These are phyloP conservation scores for Phylloporus sp. DNA, from an alignment of 768 basidiomycete species.

Conservation along the genomic window DNA sequence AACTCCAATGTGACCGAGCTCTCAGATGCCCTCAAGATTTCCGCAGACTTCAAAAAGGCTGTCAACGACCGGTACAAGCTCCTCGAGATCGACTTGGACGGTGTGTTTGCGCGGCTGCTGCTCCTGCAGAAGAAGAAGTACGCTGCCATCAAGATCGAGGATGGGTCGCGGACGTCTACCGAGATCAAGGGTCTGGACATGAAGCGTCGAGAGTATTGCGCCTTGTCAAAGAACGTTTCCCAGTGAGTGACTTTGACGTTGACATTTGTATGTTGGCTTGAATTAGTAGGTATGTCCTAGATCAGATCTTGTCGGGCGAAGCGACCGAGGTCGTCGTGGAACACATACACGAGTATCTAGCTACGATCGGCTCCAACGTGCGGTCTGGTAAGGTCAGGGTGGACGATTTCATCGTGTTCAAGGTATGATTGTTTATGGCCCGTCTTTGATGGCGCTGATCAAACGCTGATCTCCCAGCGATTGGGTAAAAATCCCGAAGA, in stretches of 20 bases:
- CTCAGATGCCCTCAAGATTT: conserved; percentile 85
- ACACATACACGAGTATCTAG: conserved; percentile 88
- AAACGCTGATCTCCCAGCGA: conserved; percentile 47
- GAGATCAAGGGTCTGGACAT: conserved; percentile 98
- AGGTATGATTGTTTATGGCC: conserved; percentile 45
- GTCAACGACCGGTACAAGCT: conserved; percentile 95
- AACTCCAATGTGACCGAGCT: conserved; percentile 92
- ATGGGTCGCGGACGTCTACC: conserved; percentile 66
- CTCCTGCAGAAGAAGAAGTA: conserved; percentile 99
- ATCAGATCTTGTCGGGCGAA: conserved; percentile 88
- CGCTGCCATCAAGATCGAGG: conserved; percentile 92
- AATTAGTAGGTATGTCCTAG: conserved; percentile 71
- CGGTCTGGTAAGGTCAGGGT: conserved; percentile 70
- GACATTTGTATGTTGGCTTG: neutral
- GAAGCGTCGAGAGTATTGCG: conserved; percentile 96
- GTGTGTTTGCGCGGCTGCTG: conserved; percentile 86
- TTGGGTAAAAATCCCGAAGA: conserved; percentile 96
- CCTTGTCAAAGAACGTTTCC: conserved; percentile 86
- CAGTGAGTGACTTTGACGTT: conserved; percentile 51
- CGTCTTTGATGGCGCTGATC: neutral
- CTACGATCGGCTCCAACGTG: conserved; percentile 69
- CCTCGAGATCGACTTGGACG: conserved; percentile 95
- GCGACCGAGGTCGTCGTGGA: conserved; percentile 85
- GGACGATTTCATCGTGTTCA: conserved; percentile 95
- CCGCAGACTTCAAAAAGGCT: conserved; percentile 87